Evolutionary conservation across 169 alveolate species (phyloP).

Genomic region (Plasmodium cynomolgi): DNA sequence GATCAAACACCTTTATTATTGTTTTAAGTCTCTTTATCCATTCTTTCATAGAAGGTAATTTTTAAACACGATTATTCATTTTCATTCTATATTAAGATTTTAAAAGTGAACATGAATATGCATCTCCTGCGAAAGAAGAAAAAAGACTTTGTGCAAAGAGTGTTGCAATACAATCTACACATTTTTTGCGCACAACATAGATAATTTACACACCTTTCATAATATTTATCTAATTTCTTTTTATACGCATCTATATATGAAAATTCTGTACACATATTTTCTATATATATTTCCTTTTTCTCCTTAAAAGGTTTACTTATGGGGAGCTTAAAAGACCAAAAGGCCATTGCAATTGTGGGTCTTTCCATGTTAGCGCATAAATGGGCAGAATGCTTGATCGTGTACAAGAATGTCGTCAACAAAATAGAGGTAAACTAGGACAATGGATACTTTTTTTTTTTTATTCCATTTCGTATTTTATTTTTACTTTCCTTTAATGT

Average conservation of each 20-base stretch:
- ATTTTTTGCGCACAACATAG: background rate
- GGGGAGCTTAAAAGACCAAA: constrained; percentile 70
- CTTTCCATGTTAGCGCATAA: constrained; percentile 73
- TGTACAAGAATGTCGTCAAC: constrained; percentile 52
- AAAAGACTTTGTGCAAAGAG: background rate
- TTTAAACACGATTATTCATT: constrained; percentile 5
- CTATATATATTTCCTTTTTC: constrained; percentile 8
- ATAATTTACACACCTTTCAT: background rate
- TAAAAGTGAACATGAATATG: background rate
- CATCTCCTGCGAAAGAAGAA: background rate
- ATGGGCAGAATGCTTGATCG: constrained; percentile 69
- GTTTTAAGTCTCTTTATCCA: constrained; percentile 72
- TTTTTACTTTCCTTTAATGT: background rate
- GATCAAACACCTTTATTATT: constrained; percentile 63
- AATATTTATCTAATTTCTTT: background rate
- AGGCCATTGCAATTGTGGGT: constrained; percentile 52
- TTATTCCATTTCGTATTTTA: background rate
- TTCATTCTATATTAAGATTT: background rate
- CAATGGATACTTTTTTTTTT: constrained; percentile 1
- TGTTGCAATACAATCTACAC: background rate
- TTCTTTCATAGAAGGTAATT: constrained; percentile 68
- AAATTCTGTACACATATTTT: constrained; percentile 2
- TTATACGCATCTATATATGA: background rate
- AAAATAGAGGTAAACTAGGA: constrained; percentile 34
- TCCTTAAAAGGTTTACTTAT: constrained; percentile 55